phyloP scores from a whole-genome alignment of 352 stramenopile genomes.

The Globisporangium nodosum region DNA sequence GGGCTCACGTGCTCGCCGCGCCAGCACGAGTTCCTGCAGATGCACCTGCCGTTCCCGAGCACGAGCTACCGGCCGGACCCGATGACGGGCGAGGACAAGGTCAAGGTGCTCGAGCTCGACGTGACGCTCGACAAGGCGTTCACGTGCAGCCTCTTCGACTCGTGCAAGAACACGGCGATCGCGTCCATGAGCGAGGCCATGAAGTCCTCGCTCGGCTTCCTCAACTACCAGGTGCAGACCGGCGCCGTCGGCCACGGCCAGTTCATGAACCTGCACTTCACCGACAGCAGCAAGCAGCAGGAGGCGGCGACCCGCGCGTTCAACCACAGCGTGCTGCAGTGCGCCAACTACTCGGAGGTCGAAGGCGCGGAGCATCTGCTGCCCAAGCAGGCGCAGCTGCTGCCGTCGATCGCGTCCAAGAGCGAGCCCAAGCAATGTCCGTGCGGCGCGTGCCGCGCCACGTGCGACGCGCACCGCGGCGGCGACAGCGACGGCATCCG shows the following conservation, averaged over 20 bases:
- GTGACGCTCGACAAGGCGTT: slow-evolving; percentile 66
- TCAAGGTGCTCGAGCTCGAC: slow-evolving; percentile 78
- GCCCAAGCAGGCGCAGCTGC: slow-evolving; percentile 54
- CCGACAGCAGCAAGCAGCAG: slow-evolving; percentile 6
- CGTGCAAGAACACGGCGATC: slow-evolving; percentile 83
- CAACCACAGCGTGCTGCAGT: slow-evolving; percentile 54
- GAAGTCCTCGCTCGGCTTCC: slow-evolving; percentile 81
- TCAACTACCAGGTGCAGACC: slow-evolving; percentile 89
- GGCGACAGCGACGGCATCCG: slow-evolving; percentile 32
- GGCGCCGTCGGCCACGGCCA: slow-evolving; percentile 84
- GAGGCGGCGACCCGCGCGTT: slow-evolving; percentile 20
- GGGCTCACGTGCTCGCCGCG: slow-evolving; percentile 74
- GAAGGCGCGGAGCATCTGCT: slow-evolving; percentile 23
- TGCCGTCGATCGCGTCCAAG: slow-evolving; percentile 56
- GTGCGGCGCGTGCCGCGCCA: slow-evolving; percentile 60
- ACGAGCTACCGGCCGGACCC: slow-evolving; percentile 64
- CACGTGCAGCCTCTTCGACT: slow-evolving; percentile 78
- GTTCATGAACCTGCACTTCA: slow-evolving; percentile 78
- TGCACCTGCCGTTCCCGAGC: slow-evolving; percentile 61
- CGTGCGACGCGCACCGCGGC: slow-evolving; percentile 44
- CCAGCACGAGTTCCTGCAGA: slow-evolving; percentile 70
- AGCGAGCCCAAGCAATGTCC: slow-evolving; percentile 62
- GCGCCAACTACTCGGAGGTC: slow-evolving; percentile 76
- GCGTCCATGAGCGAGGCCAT: slow-evolving; percentile 63
- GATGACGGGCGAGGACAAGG: slow-evolving; percentile 65